Percentiles rank a stretch among this genome's conserved stretches.
Conservation (phyloP, 2,329 filamentous ascomycete genomes). For the Acrodontium crateriforme region DNA sequence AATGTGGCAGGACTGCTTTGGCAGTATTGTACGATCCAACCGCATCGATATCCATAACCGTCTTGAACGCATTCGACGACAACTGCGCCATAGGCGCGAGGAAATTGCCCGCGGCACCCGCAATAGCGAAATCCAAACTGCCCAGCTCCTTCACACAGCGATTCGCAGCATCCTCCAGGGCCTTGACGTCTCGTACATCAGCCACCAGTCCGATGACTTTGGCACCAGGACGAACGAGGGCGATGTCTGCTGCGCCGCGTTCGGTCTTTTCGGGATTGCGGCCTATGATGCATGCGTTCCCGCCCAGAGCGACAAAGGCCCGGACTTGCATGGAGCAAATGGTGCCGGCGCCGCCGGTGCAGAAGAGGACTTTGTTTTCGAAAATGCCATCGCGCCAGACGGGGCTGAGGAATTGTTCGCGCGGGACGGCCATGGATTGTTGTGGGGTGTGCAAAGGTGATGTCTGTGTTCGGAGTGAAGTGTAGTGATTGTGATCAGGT, state of each 20-base stretch:
- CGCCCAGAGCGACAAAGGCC: conserved; percentile 79
- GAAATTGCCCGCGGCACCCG: conserved; percentile 93
- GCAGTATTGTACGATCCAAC: conserved; percentile 88
- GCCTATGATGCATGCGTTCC: conserved; percentile 86
- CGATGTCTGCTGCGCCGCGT: conserved; percentile 64
- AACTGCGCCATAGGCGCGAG: conserved; percentile 71
- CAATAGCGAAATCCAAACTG: conserved; percentile 82
- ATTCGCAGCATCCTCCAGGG: conserved; percentile 60
- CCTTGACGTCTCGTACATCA: conserved; percentile 54
- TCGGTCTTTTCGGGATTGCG: conserved; percentile 83
- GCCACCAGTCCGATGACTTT: conserved; percentile 77
- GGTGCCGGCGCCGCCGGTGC: conserved; percentile 82
- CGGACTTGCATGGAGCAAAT: conserved; percentile 92
- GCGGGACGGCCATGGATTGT: conserved; percentile 57
- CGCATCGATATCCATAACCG: conserved; percentile 93
- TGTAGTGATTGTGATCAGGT: too few species aligned
- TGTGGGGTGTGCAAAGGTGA: too few species aligned
- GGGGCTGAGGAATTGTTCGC: conserved; percentile 63
- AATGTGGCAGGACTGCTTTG: conserved; percentile 76
- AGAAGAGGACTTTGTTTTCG: conserved; percentile 78
- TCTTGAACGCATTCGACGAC: conserved; percentile 79
- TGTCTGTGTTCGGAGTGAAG: too few species aligned
- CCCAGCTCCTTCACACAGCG: conserved; percentile 72
- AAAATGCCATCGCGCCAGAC: conserved; percentile 85
- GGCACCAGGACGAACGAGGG: conserved; percentile 60